Percentiles rank a stretch among this genome's conserved stretches.
phyloP scores from a whole-genome alignment of 352 stramenopile genomes.

The Phytophthora rubi region DNA sequence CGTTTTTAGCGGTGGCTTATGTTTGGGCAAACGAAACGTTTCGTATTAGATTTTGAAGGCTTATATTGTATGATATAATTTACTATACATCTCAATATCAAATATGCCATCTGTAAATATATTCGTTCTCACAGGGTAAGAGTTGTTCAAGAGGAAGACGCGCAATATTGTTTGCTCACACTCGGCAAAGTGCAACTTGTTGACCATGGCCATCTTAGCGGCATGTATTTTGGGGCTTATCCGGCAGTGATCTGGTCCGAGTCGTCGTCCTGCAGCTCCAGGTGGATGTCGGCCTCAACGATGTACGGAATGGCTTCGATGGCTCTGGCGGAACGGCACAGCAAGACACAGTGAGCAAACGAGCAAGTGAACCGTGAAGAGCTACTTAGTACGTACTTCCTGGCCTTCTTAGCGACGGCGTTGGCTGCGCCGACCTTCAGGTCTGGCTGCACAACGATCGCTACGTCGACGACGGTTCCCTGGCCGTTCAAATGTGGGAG shows the following conservation, averaged over 20 bases:
- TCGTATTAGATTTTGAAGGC: background rate
- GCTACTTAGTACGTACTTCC: slow-evolving; percentile 49
- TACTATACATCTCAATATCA: background rate
- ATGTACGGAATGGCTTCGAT: slow-evolving; percentile 86
- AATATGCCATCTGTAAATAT: too few species aligned
- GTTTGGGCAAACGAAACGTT: slow-evolving; percentile 21
- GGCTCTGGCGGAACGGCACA: slow-evolving; percentile 42
- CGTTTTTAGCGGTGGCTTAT: slow-evolving; percentile 5
- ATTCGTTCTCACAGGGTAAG: too few species aligned
- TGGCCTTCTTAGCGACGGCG: slow-evolving; percentile 70
- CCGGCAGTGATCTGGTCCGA: slow-evolving; percentile 16
- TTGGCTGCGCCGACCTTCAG: slow-evolving; percentile 79
- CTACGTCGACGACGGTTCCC: slow-evolving; percentile 77
- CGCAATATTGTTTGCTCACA: background rate
- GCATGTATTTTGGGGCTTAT: background rate
- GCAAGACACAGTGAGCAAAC: background rate
- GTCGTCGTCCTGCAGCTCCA: slow-evolving; percentile 79
- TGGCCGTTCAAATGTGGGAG: slow-evolving; percentile 62
- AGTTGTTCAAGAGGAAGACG: background rate
- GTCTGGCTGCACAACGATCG: slow-evolving; percentile 79
- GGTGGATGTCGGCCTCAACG: slow-evolving; percentile 79
- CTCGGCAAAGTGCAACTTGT: slow-evolving; percentile 20
- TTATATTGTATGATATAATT: background rate
- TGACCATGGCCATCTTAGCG: background rate
- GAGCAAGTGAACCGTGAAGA: background rate